Evolutionary conservation across 75 land plant species (phyloP), one percentile per base, ranked within the genome.

Genomic region (Isoetes taiwanensis): DNA sequence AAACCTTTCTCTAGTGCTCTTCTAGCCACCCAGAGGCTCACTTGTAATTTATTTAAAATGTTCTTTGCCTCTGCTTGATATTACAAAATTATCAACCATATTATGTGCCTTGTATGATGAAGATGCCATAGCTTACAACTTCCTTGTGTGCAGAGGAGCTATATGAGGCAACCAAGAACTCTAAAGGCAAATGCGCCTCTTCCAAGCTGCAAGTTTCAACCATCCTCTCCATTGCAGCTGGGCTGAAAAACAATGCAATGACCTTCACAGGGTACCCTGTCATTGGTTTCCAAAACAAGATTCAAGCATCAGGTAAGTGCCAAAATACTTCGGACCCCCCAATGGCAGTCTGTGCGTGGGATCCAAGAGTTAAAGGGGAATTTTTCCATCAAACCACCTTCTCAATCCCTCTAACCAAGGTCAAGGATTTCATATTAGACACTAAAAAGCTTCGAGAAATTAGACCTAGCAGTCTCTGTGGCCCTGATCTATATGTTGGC

Each of bases 291-390:
- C 85, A 84, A 0, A 62, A 88, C 57, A 59, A 66, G 3, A 69
- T 80, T 3, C 79, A 77, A 42, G 32, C 78, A 24, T 70, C 85
- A 0, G 63, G 67, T 12, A 34, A 29, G 3, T 57, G 63, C 46
- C 48, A 66, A 3, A 27, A 35, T 37, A 26, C 19, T 2, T 17
- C 41, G 19, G 12, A 1, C 8, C 29, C 38, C 10, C 26, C 0
- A 29, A 17, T 25, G 33, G 23, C 72, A 0, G 67, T 75, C 0
- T 88, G 95, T 38, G 34, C 89, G 1, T 88, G 95, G 95, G 95
- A 88, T 59, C 64, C 76, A 0, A 54, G 80, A 32, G 30, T 78
- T 10, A 59, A 72, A 10, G 82, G 82, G 0, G 34, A 46, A 6
- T 84, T 80, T 66, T 84, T 66, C 46, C 66, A 76, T 64, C 80